Evolutionary conservation across 2,329 filamentous ascomycete genomes (phyloP).

Genomic region (Hirsutella minnesotensis): DNA sequence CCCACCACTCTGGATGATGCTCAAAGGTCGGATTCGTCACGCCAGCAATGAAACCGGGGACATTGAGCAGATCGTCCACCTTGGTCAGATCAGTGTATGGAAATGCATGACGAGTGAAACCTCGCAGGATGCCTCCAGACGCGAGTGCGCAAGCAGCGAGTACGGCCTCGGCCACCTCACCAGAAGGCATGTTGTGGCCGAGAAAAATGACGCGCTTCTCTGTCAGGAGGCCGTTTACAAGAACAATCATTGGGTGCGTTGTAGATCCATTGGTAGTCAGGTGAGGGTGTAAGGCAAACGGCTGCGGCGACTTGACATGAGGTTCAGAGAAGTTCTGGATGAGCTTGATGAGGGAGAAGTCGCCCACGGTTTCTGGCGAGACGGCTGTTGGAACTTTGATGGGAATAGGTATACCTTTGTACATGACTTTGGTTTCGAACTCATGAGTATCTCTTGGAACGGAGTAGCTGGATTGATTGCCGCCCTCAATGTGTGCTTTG

Average conservation of each 20-base stretch:
- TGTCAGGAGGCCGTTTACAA: slow-evolving; percentile 87
- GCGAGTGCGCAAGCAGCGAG: slow-evolving; percentile 90
- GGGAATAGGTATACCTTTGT: slow-evolving; percentile 92
- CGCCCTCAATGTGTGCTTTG: slow-evolving; percentile 49
- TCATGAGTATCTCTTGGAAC: slow-evolving; percentile 93
- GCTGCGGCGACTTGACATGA: slow-evolving; percentile 71
- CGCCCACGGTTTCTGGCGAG: slow-evolving; percentile 90
- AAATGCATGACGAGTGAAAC: slow-evolving; percentile 92
- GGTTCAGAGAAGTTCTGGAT: slow-evolving; percentile 86
- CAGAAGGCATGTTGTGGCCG: slow-evolving; percentile 87
- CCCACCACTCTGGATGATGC: slow-evolving; percentile 95
- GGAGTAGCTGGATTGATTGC: slow-evolving; percentile 48
- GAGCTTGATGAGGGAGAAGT: slow-evolving; percentile 94
- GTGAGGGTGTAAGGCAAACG: slow-evolving; percentile 80
- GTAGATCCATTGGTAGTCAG: slow-evolving; percentile 81
- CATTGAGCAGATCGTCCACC: slow-evolving; percentile 89
- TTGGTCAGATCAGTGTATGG: slow-evolving; percentile 97
- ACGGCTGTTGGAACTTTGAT: slow-evolving; percentile 92
- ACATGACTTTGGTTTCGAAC: slow-evolving; percentile 89
- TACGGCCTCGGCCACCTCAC: slow-evolving; percentile 95
- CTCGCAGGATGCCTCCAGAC: slow-evolving; percentile 81
- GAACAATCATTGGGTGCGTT: slow-evolving; percentile 89
- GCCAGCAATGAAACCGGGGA: slow-evolving; percentile 93
- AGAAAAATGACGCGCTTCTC: slow-evolving; percentile 96
- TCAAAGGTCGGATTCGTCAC: slow-evolving; percentile 97